These are phyloP conservation scores for Annona cherimola DNA, from an alignment of 164 flowering plant genomes.

Conservation along the genomic window DNA sequence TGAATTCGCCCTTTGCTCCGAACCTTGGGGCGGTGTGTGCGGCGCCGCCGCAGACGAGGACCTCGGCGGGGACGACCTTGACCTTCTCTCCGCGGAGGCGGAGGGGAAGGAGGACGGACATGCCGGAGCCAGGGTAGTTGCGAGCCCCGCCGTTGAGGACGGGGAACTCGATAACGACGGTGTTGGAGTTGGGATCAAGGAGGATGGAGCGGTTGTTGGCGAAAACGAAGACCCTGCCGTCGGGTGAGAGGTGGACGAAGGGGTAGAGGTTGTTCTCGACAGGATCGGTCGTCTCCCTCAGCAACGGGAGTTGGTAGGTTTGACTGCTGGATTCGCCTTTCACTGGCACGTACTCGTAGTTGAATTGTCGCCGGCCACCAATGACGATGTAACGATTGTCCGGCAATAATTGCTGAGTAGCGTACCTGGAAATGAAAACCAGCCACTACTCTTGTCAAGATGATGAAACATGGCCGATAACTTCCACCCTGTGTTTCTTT, in stretches of 20 bases:
- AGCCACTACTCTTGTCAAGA: too few species aligned
- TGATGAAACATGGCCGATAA: too few species aligned
- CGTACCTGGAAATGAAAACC: constrained; percentile 37
- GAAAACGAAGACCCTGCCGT: constrained; percentile 77
- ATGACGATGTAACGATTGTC: constrained; percentile 53
- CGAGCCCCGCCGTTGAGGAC: constrained; percentile 63
- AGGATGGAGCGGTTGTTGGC: constrained; percentile 75
- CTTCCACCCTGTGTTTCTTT: too few species aligned
- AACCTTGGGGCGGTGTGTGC: constrained; percentile 15
- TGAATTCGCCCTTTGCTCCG: constrained; percentile 20
- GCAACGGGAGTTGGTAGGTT: constrained; percentile 30
- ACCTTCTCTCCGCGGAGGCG: constrained; percentile 26
- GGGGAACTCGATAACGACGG: constrained; percentile 44
- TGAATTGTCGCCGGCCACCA: constrained; percentile 63
- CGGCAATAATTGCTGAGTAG: constrained; percentile 48
- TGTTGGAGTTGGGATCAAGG: constrained; percentile 32
- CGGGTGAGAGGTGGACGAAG: constrained; percentile 64
- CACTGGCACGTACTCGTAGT: constrained; percentile 56
- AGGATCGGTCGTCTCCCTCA: constrained; percentile 44
- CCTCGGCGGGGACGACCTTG: constrained; percentile 33
- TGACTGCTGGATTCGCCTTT: constrained; percentile 19
- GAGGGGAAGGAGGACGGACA: constrained; percentile 75
- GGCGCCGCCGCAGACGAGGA: constrained; percentile 72
- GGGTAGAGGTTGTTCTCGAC: constrained; percentile 91
- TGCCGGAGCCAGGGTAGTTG: constrained; percentile 74